A percentile compares a stretch with the other conserved stretches of the same genome.
Evolutionary conservation across 805 yeast species (phyloP).

Genomic region (Grigorovia humatica): DNA sequence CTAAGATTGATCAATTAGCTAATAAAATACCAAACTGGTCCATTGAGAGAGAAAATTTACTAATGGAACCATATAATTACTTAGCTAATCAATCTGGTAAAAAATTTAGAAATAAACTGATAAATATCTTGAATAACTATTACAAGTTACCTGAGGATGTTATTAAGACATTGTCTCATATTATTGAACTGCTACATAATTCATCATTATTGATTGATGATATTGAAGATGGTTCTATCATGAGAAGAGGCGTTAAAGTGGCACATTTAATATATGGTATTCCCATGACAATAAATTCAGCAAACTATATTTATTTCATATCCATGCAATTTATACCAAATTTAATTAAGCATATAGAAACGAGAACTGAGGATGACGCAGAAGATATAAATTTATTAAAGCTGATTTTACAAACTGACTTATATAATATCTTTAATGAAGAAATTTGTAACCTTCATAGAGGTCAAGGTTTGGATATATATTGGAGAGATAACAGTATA

Average conservation of each 20-base stretch:
- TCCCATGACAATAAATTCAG: conserved; percentile 73
- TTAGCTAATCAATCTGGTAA: conserved; percentile 45
- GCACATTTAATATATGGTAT: conserved; percentile 71
- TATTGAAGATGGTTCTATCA: conserved; percentile 66
- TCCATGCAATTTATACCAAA: conserved; percentile 45
- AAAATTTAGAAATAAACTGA: conserved; percentile 39
- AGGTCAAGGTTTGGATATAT: conserved; percentile 84
- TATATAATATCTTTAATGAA: conserved; percentile 41
- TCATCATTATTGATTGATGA: conserved; percentile 74
- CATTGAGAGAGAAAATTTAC: conserved; percentile 19
- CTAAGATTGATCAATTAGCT: conserved; percentile 6
- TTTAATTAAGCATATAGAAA: conserved; percentile 16
- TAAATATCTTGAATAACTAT: conserved; percentile 44
- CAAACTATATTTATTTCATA: conserved; percentile 70
- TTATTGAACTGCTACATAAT: conserved; percentile 53
- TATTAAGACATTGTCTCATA: conserved; percentile 33
- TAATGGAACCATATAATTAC: conserved; percentile 41
- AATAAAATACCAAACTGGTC: conserved; percentile 21
- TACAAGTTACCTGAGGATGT: conserved; percentile 33
- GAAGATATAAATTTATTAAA: not conserved
- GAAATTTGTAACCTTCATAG: conserved; percentile 75
- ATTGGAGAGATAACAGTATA: conserved; percentile 59
- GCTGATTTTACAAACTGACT: conserved; percentile 16
- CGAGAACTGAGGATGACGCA: not conserved
- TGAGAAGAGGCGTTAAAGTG: conserved; percentile 68